Evolutionary conservation across 345 rosid genomes (phyloP).

Genomic region (Garcia nutans): DNA sequence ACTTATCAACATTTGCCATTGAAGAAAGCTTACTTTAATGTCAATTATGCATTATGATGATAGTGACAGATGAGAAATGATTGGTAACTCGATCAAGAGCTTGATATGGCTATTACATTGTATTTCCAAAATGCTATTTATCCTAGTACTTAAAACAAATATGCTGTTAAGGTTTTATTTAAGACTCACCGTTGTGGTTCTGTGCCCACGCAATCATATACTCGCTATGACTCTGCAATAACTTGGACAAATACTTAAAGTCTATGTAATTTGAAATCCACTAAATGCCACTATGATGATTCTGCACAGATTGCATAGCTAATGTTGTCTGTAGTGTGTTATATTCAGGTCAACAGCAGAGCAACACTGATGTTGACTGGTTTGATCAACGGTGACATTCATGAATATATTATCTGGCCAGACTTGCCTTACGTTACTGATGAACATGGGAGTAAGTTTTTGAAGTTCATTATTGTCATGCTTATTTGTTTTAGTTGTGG

Average conservation of each 20-base stretch:
- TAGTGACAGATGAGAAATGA: too few relatives aligned
- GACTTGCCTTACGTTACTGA: conserved; percentile 82
- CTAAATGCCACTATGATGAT: neutral
- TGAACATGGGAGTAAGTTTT: conserved; percentile 70
- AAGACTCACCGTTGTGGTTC: too few relatives aligned
- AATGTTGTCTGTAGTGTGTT: conserved; percentile 58
- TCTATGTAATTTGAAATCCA: neutral
- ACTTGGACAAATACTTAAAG: too few relatives aligned
- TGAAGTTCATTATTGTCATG: conserved; percentile 7
- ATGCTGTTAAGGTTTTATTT: too few relatives aligned
- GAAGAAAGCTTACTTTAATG: conserved; percentile 1
- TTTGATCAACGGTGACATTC: conserved; percentile 55
- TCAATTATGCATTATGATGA: neutral
- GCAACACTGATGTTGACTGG: conserved; percentile 75
- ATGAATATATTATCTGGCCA: conserved; percentile 79
- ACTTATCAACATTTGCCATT: neutral
- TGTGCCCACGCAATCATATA: neutral
- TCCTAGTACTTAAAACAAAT: too few relatives aligned
- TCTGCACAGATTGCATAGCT: conserved; percentile 29
- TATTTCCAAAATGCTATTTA: too few relatives aligned
- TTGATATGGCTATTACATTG: too few relatives aligned
- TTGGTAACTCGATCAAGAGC: neutral
- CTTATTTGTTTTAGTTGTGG: neutral
- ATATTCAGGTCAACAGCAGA: conserved; percentile 75
- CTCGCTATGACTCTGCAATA: neutral